Conservation (phyloP, 2,329 filamentous ascomycete genomes). For the Trichoderma cornu-damae region DNA sequence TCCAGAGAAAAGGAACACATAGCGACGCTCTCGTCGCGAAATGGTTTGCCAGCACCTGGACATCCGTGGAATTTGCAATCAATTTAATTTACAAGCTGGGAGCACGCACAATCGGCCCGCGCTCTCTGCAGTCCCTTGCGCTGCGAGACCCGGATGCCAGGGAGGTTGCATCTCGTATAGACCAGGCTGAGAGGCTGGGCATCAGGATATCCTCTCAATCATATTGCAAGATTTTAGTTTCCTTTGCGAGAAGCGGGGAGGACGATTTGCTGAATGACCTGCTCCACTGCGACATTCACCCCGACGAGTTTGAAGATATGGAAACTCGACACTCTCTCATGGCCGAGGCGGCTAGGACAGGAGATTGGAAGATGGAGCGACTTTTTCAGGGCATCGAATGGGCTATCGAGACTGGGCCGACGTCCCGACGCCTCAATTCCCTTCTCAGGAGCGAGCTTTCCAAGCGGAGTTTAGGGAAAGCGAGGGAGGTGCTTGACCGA, state of each 20-base stretch:
- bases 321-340: slow-evolving; percentile 38
- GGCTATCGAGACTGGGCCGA: slow-evolving; percentile 22
- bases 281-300: slow-evolving; percentile 48
- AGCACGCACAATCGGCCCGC: slow-evolving; percentile 65
- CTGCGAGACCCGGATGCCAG: slow-evolving; percentile 54
- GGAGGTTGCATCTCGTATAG: slow-evolving; percentile 54
- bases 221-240: slow-evolving; percentile 61
- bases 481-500: slow-evolving; percentile 29
- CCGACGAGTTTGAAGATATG: slow-evolving; percentile 49
- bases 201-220: slow-evolving; percentile 58
- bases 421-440: slow-evolving; percentile 26
- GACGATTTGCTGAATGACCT: slow-evolving; percentile 43
- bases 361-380: slow-evolving; percentile 39
- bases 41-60: slow-evolving; percentile 69
- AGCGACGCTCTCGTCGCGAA: slow-evolving; percentile 62
- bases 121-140: slow-evolving; percentile 72
- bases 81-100: slow-evolving; percentile 65
- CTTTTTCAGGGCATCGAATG: slow-evolving; percentile 42
- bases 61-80: slow-evolving; percentile 68
- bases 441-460: slow-evolving; percentile 21
- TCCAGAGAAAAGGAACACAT: slow-evolving; percentile 22
- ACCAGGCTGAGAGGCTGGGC: slow-evolving; percentile 54
- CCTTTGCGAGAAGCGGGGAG: slow-evolving; percentile 57
- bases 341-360: slow-evolving; percentile 27
- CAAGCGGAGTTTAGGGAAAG: slow-evolving; percentile 22